phyloP scores from a whole-genome alignment of 2,329 filamentous ascomycete genomes.

The Dichotomopilus funicola region DNA sequence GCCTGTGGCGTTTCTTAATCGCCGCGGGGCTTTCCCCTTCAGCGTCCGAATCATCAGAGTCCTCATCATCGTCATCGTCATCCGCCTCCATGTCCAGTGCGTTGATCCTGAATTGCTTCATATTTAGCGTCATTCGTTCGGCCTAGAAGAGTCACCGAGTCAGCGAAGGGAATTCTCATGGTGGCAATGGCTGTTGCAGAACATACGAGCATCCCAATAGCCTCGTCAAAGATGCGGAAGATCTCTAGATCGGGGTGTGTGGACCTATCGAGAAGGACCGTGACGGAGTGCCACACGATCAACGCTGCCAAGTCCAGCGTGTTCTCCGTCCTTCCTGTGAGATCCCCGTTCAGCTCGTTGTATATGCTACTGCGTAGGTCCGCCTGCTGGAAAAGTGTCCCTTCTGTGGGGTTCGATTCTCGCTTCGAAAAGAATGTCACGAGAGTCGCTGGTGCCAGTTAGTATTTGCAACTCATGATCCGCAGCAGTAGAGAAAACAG shows the following conservation, averaged over 20 bases:
- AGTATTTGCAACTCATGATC: rapidly evolving
- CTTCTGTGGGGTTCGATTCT: conserved; percentile 48
- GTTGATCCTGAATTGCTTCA: conserved; percentile 55
- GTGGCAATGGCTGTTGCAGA: conserved; percentile 6
- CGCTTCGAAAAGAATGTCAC: conserved; percentile 50
- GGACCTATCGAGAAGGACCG: conserved; percentile 52
- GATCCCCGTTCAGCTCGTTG: conserved; percentile 59
- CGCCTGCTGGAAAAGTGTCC: conserved; percentile 51
- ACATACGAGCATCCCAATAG: conserved; percentile 53
- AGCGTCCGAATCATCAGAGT: conserved; percentile 27
- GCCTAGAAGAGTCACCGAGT: conserved; percentile 34
- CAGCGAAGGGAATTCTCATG: too few relatives aligned
- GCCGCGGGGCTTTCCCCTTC: conserved; percentile 33
- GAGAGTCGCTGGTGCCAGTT: conserved; percentile 36
- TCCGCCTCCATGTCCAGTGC: conserved; percentile 39
- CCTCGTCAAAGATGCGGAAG: conserved; percentile 60
- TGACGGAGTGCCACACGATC: conserved; percentile 55
- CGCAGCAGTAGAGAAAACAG: neutral
- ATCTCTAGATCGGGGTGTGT: conserved; percentile 57
- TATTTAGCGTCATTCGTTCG: conserved; percentile 55
- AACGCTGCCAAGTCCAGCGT: conserved; percentile 56
- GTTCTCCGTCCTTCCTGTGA: conserved; percentile 56
- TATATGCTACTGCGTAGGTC: conserved; percentile 59
- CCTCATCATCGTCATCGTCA: conserved; percentile 30
- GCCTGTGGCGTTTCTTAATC: conserved; percentile 39